Base-by-base conservation (phyloP, 2,329 filamentous ascomycete species). In the Fusarium multiceps region DNA sequence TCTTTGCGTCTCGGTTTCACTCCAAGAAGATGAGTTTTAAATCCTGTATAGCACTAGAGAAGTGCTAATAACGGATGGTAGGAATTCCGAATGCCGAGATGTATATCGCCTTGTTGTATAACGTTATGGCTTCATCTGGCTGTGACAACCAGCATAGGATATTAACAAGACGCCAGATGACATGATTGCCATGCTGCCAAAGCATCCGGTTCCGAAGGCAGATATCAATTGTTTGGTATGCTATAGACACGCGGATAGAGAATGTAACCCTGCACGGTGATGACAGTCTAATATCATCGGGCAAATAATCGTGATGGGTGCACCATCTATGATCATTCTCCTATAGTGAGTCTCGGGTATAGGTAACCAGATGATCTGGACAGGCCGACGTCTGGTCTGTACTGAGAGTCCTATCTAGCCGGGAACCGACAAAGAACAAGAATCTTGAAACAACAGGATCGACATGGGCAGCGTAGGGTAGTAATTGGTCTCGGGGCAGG, bases 401-500 rank as follows among this genome's bases (percentile, higher is more conserved):
- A 50, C 28, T 23, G 25, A 30, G 20, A 37, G 9, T 55, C 56
- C 50, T 65, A 63, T 61, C 50, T 69, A 34, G 47, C 51, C 28
- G 25, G 56, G 41, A 73, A 61, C 40, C 16, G 61, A 23, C 20
- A 30, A 65, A 43, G 21, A 50, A 25, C 30, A 55, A 63, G 53
- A 48, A 49, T 59, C 37, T 45, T 69, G 69, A 71, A 74, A 73
- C 72, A 60, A 56, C 63, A 62, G 53, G 43, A 32, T 54, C n/a
- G 59, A 32, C 18, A 40, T 21, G 49, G 42, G 54, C 55, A 42
- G 59, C 49, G 16, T 37, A 28, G 42, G 32, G 56, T 64, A 50
- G 59, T 46, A 70, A 72, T 65, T 42, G 32, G 32, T 30, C n/a
- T 54, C 23, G n/a, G 21, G 21, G 49, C 21, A 47, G 40, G 25